Percentiles rank a stretch among this genome's conserved stretches.
phyloP scores from a whole-genome alignment of 352 stramenopile genomes.

The Phytophthora palmivora region DNA sequence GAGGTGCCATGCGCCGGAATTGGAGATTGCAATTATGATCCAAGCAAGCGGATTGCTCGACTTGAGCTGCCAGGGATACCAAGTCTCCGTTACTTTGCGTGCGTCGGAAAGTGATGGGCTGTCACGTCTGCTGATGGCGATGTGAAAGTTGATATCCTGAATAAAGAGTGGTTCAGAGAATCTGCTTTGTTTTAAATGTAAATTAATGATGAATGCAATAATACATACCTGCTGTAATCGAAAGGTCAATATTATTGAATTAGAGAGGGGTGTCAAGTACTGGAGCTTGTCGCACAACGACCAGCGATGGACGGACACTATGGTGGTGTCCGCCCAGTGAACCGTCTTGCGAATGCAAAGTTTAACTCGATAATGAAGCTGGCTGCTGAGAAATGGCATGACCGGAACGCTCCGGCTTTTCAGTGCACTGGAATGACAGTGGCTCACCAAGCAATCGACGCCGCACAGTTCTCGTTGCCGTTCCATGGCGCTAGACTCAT shows the following conservation, averaged over 20 bases:
- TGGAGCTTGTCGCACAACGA: no score
- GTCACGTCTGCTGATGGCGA: constrained; percentile 23
- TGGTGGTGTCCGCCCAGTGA: neutral
- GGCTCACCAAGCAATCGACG: neutral
- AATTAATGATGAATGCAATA: neutral
- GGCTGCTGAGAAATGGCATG: constrained; percentile 31
- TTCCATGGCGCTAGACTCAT: constrained; percentile 21
- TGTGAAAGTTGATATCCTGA: constrained; percentile 4
- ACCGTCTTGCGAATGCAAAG: neutral
- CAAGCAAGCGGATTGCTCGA: neutral
- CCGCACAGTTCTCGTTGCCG: constrained; percentile 7
- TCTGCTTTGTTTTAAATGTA: no score
- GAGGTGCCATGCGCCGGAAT: constrained; percentile 13
- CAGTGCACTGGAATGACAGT: constrained; percentile 23
- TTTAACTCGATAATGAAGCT: neutral
- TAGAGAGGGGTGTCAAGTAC: constrained; percentile 25
- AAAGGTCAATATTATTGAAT: neutral
- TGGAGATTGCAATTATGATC: constrained; percentile 21
- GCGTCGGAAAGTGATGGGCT: constrained; percentile 24
- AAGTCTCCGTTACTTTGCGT: constrained; percentile 22
- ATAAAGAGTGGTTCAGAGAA: neutral
- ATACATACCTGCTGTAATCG: constrained; percentile 4
- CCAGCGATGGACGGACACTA: no score
- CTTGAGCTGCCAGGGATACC: constrained; percentile 4
- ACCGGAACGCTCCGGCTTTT: constrained; percentile 24